Evolutionary conservation across 208 protist genomes (phyloP).

Genomic region (Leishmania braziliensis): DNA sequence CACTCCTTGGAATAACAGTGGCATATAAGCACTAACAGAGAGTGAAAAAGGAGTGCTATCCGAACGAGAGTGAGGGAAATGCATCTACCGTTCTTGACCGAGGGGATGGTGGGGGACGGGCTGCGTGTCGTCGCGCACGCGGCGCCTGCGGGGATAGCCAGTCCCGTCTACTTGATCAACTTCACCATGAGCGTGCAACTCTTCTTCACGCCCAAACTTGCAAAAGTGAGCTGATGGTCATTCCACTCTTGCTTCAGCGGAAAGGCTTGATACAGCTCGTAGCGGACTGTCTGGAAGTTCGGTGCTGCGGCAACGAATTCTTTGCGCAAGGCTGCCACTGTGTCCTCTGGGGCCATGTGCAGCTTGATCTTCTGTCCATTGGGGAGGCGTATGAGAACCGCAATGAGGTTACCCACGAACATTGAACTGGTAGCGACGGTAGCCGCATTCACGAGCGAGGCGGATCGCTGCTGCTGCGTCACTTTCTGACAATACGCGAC

Average conservation of each 20-base stretch:
- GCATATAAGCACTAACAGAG: neutral
- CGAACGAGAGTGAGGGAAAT: neutral
- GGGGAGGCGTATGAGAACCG: slow-evolving; percentile 74
- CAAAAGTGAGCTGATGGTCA: slow-evolving; percentile 70
- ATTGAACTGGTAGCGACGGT: neutral
- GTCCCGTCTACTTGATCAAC: slow-evolving; percentile 13
- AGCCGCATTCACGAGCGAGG: neutral
- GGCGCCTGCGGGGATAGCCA: neutral
- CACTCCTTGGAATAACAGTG: neutral
- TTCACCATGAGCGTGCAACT: slow-evolving; percentile 68
- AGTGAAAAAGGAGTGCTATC: neutral
- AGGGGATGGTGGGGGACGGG: neutral
- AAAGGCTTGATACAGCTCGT: slow-evolving; percentile 83
- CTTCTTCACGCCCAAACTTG: slow-evolving; percentile 51
- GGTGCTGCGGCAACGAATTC: slow-evolving; percentile 64
- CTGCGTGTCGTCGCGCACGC: neutral
- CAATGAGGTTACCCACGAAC: slow-evolving; percentile 41
- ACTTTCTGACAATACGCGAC: slow-evolving; percentile 15
- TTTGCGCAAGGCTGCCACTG: slow-evolving; percentile 62
- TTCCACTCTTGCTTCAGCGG: slow-evolving; percentile 49
- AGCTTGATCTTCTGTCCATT: slow-evolving; percentile 63
- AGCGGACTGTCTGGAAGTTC: slow-evolving; percentile 38
- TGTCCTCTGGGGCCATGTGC: slow-evolving; percentile 48
- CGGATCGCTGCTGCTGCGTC: neutral
- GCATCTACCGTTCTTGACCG: neutral